Evolutionary conservation across 768 basidiomycete species (phyloP), one percentile per base, ranked within the genome.

Genomic region (Collybiopsis luxurians): DNA sequence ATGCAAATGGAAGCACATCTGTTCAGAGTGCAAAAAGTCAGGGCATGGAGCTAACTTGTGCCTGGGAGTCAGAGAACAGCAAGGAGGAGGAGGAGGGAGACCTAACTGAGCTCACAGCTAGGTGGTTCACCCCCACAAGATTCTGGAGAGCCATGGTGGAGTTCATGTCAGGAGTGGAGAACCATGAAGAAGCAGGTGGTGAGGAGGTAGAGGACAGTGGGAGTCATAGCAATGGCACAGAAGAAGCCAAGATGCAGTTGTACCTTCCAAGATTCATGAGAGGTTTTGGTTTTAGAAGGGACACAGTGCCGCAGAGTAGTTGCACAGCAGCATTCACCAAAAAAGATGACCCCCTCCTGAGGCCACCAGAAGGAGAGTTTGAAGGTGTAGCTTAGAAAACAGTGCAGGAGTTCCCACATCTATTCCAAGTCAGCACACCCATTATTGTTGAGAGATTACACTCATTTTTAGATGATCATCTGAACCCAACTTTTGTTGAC

Each of bases 401-500:
- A 6, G 17, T 44, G 6, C 6, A 44, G n/a, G 17, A 44, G 17
- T 17, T 6, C 24, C 43, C 43, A 6, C 43, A 44, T 17, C 43
- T 44, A 6, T 44, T 44, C 43, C 6, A 44, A 6, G 24, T 44
- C 5, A 9, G 17, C 17, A 7, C 24, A 6, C 43, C 19, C 5
- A 63, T 72, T 55, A 59, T 65, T 27, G 61, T 66, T 2, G 58
- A 65, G 27, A 39, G 40, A 0, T 59, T 72, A 36, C 58, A 67
- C 42, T 11, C 24, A 2, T 49, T 65, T 27, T 59, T 70, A 1
- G 15, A n/a, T 3, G 27, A 13, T 13, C 69, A 73, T 52, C 71
- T 71, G 0, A 73, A 73, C 53, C 64, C 28, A 12, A 9, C 61
- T 3, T 65, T 73, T 28, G 69, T 73, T 15, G 13, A 57, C 1